Base-by-base conservation (phyloP, 805 yeast genomes). In the Lachancea sp. region DNA sequence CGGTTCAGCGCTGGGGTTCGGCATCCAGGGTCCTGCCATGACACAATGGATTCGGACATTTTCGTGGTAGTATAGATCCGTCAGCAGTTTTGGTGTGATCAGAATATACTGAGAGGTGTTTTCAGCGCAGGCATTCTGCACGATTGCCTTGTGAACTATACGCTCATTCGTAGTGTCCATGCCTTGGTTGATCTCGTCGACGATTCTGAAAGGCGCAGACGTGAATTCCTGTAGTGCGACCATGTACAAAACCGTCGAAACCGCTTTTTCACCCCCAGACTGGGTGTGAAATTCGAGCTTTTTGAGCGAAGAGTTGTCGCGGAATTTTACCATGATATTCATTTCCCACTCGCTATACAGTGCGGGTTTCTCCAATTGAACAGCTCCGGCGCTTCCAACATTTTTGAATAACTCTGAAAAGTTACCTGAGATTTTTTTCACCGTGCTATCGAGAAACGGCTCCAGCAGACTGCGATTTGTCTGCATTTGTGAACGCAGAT, bases 181-280 rank as follows among this genome's bases (percentile, higher is more conserved):
- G 53, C 99, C 99, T 68, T 93, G 99, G 62, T 93, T 93, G 50
- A 93, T 95, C 70, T 93, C 99, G 66, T 93, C 99, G 7, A 93
- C 96, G 2, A 91, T 90, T 59, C 98, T 72, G 58, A 93, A 88
- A 9, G 99, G 98, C 0, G 96, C 87, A 25, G 76, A 75, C 0
- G 97, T 82, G 46, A 85, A 72, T 10, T 89, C 91, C 67, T 93
- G 99, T 50, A 93, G 70, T 1, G 98, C 82, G 72, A 93, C 85
- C 59, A 93, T 76, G 60, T 85, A 93, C 42, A 90, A 77, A 2
- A 91, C 91, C 0, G 98, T 93, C 0, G 97, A 82, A 0, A 93
- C 96, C 1, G 98, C 95, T 57, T 96, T 78, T 64, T 93, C 99
- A 41, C 99, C 99, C 46, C 99, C 99, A 1, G 96, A 87, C 62